Evolutionary conservation across 257 asterid genomes (phyloP).

Genomic region (Ehretia macrophylla): DNA sequence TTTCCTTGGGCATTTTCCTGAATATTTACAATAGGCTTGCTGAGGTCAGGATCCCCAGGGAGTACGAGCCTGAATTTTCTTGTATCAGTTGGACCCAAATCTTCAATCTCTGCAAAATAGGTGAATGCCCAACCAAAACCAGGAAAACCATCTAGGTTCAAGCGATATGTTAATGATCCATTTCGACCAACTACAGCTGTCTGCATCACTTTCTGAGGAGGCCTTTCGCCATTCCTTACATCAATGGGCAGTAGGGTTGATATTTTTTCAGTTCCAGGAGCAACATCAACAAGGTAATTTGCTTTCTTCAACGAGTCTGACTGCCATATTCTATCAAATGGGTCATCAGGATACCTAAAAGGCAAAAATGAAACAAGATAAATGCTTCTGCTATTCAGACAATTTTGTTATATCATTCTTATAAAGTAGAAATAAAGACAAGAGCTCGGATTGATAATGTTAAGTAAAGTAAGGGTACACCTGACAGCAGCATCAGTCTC

Average conservation of each 20-base stretch:
- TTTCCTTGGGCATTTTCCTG: constrained; percentile 94
- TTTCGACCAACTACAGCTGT: constrained; percentile 98
- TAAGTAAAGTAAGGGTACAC: constrained; percentile 23
- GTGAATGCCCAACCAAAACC: constrained; percentile 91
- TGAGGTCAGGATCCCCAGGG: constrained; percentile 67
- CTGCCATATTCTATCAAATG: constrained; percentile 89
- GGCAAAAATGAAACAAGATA: constrained; percentile 5
- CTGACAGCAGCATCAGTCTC: constrained; percentile 69
- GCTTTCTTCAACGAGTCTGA: constrained; percentile 82
- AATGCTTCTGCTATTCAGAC: not conserved
- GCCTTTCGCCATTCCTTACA: constrained; percentile 55
- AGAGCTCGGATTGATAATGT: not conserved
- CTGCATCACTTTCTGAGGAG: constrained; percentile 95
- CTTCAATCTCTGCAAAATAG: constrained; percentile 88
- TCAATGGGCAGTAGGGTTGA: constrained; percentile 69
- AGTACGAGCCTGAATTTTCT: constrained; percentile 75
- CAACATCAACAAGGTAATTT: constrained; percentile 92
- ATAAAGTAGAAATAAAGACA: not conserved
- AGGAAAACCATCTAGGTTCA: constrained; percentile 94
- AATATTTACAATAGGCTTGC: constrained; percentile 77
- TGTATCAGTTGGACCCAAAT: constrained; percentile 49
- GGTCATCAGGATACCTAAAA: constrained; percentile 90
- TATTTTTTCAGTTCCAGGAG: constrained; percentile 82
- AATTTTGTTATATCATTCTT: not conserved
- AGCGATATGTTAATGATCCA: constrained; percentile 82